Evolutionary conservation across 1,284 basidiomycete species (phyloP).

Genomic region (Porogramme epimiltina): DNA sequence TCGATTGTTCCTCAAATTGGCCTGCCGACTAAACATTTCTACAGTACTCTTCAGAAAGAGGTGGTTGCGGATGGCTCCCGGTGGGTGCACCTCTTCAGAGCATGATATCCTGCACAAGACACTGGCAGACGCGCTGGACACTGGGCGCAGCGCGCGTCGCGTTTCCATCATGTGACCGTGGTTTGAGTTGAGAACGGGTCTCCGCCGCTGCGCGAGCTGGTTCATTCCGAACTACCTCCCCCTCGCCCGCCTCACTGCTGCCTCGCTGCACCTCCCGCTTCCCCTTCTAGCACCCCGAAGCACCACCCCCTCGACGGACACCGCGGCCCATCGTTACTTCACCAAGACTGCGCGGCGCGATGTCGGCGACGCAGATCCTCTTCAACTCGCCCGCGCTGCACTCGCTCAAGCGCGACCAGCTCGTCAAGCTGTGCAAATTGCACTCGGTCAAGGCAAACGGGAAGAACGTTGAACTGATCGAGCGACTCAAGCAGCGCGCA

Average conservation of each 20-base stretch:
- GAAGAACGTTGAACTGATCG: slow-evolving; percentile 73
- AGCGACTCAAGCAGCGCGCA: slow-evolving; percentile 66
- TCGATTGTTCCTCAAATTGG: too few species aligned
- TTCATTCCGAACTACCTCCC: slow-evolving; percentile 3
- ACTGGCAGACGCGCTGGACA: too few species aligned
- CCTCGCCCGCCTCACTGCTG: neutral
- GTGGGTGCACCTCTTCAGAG: too few species aligned
- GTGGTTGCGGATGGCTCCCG: too few species aligned
- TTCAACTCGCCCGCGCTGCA: slow-evolving; percentile 80
- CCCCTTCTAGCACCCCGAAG: neutral
- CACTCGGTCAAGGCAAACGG: slow-evolving; percentile 76
- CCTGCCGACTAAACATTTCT: too few species aligned
- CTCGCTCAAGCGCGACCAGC: slow-evolving; percentile 78
- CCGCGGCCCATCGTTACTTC: too few species aligned
- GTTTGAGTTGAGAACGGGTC: slow-evolving; percentile 2
- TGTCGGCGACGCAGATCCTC: slow-evolving; percentile 72
- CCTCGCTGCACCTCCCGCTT: neutral
- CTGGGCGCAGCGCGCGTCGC: slow-evolving; percentile 3
- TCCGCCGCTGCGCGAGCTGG: neutral
- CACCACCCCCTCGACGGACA: too few species aligned
- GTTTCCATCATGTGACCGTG: slow-evolving; percentile 4
- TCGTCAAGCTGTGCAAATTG: slow-evolving; percentile 79
- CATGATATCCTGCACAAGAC: too few species aligned
- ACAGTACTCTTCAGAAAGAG: too few species aligned
- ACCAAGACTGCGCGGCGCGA: too few species aligned